Conservation (phyloP, 2,329 filamentous ascomycete genomes). For the Verticillium alfalfae region DNA sequence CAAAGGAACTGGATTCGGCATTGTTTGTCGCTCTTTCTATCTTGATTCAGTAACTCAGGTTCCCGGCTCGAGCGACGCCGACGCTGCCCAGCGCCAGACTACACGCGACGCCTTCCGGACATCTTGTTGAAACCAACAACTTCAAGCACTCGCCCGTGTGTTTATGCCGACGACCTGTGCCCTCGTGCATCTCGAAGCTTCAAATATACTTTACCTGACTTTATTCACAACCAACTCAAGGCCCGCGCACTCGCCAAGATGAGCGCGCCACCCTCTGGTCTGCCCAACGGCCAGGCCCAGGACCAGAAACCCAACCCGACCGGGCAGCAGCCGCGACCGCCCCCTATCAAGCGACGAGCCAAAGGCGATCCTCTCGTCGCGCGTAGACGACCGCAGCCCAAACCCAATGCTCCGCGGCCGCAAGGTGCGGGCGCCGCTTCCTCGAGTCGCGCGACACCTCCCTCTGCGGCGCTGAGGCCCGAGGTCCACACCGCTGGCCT, state of each 20-base stretch:
- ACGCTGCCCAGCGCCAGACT: not conserved
- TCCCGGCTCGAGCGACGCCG: not conserved
- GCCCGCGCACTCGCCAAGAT: conserved; percentile 21
- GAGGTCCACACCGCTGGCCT: not conserved
- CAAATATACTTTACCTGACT: not conserved
- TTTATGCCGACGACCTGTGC: not conserved
- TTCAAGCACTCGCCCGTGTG: not conserved
- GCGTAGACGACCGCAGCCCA: conserved; percentile 43
- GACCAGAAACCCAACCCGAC: conserved; percentile 23
- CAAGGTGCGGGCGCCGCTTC: not conserved
- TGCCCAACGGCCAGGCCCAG: conserved; percentile 19
- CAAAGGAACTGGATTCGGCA: not conserved
- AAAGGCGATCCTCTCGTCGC: conserved; percentile 60
- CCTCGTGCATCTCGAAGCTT: not conserved
- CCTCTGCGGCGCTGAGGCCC: not conserved
- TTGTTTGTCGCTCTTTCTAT: not conserved
- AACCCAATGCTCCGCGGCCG: conserved; percentile 9
- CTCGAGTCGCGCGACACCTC: not conserved
- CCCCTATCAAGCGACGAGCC: conserved; percentile 36
- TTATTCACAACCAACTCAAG: not conserved
- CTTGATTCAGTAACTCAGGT: not conserved
- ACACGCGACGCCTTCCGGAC: not conserved
- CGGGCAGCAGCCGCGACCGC: conserved; percentile 22
- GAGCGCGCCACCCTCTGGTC: conserved; percentile 34
- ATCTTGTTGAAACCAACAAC: not conserved